A percentile compares a stretch with the other conserved stretches of the same genome.
Evolutionary conservation across 805 yeast genomes (phyloP).

Genomic region (Nakazawaea holstii): DNA sequence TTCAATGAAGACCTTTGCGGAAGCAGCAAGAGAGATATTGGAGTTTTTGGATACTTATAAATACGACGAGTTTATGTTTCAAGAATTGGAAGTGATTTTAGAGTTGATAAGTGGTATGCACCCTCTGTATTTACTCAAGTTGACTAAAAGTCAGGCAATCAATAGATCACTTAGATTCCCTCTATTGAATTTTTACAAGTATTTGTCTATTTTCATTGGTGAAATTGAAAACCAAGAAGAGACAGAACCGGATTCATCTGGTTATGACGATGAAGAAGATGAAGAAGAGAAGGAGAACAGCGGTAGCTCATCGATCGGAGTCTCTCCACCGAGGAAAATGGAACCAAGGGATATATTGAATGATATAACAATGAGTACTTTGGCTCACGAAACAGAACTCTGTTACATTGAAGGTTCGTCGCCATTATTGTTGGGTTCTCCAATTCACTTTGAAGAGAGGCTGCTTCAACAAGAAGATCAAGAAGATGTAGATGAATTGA

Average conservation of each 20-base stretch:
- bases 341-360: background rate
- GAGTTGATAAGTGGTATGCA: background rate
- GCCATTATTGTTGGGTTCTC: background rate
- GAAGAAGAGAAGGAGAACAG: background rate
- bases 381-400: background rate
- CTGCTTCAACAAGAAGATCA: background rate
- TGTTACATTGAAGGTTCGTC: background rate
- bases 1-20: background rate
- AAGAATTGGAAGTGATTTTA: background rate
- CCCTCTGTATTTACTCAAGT: background rate
- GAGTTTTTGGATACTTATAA: background rate
- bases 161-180: background rate
- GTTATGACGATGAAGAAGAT: background rate
- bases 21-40: background rate
- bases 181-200: background rate
- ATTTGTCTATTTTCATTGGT: background rate
- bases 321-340: background rate
- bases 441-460: background rate
- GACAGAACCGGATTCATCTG: conserved; percentile 1
- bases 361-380: background rate
- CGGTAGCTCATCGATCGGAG: background rate
- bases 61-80: background rate
- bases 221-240: background rate
- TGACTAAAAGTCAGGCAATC: background rate
- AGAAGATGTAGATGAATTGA: background rate